These are phyloP conservation scores for Amylocarpus encephaloides DNA, from an alignment of 2,329 filamentous ascomycete genomes.

Conservation along the genomic window DNA sequence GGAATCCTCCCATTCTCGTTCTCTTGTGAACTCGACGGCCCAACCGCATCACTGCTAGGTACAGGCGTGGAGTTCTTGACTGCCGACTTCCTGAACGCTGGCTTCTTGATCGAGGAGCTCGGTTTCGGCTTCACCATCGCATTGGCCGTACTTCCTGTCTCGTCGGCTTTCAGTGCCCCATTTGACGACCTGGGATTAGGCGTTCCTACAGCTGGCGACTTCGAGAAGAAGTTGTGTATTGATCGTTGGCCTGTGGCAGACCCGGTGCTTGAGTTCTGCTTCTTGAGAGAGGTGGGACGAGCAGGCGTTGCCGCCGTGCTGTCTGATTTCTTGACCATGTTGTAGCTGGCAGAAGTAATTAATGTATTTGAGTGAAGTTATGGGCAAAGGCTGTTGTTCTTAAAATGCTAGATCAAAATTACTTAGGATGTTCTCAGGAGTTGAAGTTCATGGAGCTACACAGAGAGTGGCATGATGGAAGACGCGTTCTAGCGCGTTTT, in stretches of 20 bases:
- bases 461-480: too few species aligned
- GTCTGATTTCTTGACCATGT: conserved; percentile 20
- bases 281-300: conserved; percentile 26
- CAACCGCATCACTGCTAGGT: conserved; percentile 71
- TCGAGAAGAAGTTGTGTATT: conserved; percentile 76
- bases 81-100: conserved; percentile 28
- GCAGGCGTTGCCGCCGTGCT: conserved; percentile 21
- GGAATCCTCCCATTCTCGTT: conserved; percentile 42
- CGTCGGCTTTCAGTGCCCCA: conserved; percentile 27
- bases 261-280: conserved; percentile 27
- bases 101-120: conserved; percentile 38
- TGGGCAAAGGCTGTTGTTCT: not conserved
- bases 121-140: conserved; percentile 25
- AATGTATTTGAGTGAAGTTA: not conserved
- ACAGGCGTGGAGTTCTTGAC: conserved; percentile 57
- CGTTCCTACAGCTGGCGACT: conserved; percentile 41
- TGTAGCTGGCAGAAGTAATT: not conserved
- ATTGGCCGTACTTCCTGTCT: conserved; percentile 32
- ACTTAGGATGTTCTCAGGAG: too few species aligned
- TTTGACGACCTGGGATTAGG: conserved; percentile 33
- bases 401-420: not conserved
- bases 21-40: conserved; percentile 62
- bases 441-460: too few species aligned
- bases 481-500: too few species aligned
- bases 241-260: conserved; percentile 57